Base-by-base conservation (phyloP, 768 basidiomycete species). In the Tylopilus balloui region DNA sequence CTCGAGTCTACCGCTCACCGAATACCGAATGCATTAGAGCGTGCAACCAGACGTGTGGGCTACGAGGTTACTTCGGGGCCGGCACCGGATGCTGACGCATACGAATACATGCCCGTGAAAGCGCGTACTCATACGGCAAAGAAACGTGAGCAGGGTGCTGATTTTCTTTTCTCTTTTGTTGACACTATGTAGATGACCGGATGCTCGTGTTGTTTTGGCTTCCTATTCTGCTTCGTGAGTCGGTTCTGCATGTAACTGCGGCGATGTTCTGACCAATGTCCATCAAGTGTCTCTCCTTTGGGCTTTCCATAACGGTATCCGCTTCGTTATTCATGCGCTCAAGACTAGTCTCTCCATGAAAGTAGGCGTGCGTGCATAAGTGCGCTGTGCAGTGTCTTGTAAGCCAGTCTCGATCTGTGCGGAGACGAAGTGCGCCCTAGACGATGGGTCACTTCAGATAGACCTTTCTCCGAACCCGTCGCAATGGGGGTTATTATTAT, bases 121-220 rank as follows among this genome's bases (percentile, higher is more conserved):
- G 68, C 64, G 48, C 69, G 65, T 45, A 60, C 72, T 37, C 68
- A 78, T 57, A 64, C 78, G 49, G 72, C 65, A 41, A 71, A 84
- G 72, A 88, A 90, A 71, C 80, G 88, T 88, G 59, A 61, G 74
- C 40, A 34, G 23, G n/a, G 19, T 17, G 19, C 32, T 29, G 2
- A 34, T 15, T 25, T 35, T 27, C 32, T 25, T 48, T 24, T 15
- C 4, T 4, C 20, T 27, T 12, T 9, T 48, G 20, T 23, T 62
- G 21, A 47, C 45, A 45, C 24, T 50, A 13, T 52, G 15, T 50
- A 90, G 88, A 85, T 68, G 89, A 92, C 63, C 83, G 81, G 35
- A 92, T 92, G 89, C 78, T 92, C 39, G 60, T 88, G 29, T 62
- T 86, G 35, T 92, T 92, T 73, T 92, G 89, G 89, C 73, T 92